Evolutionary conservation across 768 basidiomycete genomes (phyloP).

Genomic region (Mycena capillaripes): DNA sequence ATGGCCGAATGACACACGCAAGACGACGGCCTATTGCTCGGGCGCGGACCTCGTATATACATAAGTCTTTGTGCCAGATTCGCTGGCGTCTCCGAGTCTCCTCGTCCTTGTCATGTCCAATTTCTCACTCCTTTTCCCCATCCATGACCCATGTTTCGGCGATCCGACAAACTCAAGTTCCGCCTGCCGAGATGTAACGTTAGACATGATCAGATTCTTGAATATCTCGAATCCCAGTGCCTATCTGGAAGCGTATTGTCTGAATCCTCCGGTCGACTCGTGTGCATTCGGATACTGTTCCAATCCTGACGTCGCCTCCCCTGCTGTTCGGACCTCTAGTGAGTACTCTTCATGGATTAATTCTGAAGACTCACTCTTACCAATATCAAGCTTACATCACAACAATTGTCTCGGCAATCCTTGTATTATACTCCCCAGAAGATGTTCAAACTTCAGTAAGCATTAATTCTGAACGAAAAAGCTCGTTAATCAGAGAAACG

Average conservation of each 20-base stretch:
- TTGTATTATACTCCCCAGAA: conserved; percentile 29
- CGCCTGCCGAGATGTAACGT: conserved; percentile 22
- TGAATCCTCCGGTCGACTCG: conserved; percentile 22
- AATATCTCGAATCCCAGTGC: conserved; percentile 17
- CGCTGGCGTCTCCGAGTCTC: neutral
- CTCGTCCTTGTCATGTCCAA: neutral
- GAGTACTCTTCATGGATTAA: neutral
- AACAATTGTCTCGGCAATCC: conserved; percentile 24
- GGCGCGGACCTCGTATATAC: too few species aligned
- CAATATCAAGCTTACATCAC: conserved; percentile 27
- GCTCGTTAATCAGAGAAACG: neutral
- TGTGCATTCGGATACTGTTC: conserved; percentile 32
- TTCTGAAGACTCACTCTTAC: neutral
- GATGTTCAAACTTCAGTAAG: conserved; percentile 22
- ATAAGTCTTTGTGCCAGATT: too few species aligned
- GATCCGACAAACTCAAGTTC: conserved; percentile 15
- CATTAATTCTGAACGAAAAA: neutral
- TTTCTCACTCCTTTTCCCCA: neutral
- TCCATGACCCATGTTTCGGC: conserved; percentile 29
- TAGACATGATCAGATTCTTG: conserved; percentile 21
- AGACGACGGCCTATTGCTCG: too few species aligned
- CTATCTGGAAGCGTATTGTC: conserved; percentile 26
- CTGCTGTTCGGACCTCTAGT: conserved; percentile 32
- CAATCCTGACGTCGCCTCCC: conserved; percentile 33
- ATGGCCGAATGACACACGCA: too few species aligned